Conservation (phyloP, 1,284 basidiomycete genomes). For the Salmacisia buchloeana region DNA sequence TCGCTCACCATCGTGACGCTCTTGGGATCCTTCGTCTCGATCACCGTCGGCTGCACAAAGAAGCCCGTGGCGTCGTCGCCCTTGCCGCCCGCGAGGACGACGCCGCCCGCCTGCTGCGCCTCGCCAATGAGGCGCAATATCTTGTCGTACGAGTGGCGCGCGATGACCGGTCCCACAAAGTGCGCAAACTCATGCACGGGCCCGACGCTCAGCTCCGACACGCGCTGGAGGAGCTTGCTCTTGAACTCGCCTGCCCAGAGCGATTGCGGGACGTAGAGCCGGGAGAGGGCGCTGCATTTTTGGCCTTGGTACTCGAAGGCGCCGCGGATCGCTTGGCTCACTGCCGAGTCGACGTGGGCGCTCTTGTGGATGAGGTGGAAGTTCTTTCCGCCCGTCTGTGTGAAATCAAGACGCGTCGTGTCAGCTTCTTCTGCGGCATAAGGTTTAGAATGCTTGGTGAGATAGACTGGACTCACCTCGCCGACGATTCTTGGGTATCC, state of each 20-base stretch:
- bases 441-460: neutral
- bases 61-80: slow-evolving; percentile 84
- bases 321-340: slow-evolving; percentile 77
- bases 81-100: slow-evolving; percentile 78
- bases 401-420: neutral
- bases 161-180: slow-evolving; percentile 95
- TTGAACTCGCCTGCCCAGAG: slow-evolving; percentile 81
- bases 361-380: slow-evolving; percentile 88
- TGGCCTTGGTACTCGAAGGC: slow-evolving; percentile 98
- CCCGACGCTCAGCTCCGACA: slow-evolving; percentile 79
- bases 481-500: slow-evolving; percentile 92
- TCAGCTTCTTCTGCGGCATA: neutral
- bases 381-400: slow-evolving; percentile 78
- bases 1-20: slow-evolving; percentile 89
- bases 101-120: slow-evolving; percentile 80
- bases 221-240: slow-evolving; percentile 68
- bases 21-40: slow-evolving; percentile 84
- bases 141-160: slow-evolving; percentile 78
- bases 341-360: slow-evolving; percentile 81
- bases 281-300: slow-evolving; percentile 91
- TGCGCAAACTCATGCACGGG: slow-evolving; percentile 69
- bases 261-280: slow-evolving; percentile 80
- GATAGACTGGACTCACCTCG: slow-evolving; percentile 60
- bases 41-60: slow-evolving; percentile 90
- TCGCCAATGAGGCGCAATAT: slow-evolving; percentile 77